Base-by-base conservation (phyloP, 176 grass and related monocot species). In the Ampelocalamus luodianensis region DNA sequence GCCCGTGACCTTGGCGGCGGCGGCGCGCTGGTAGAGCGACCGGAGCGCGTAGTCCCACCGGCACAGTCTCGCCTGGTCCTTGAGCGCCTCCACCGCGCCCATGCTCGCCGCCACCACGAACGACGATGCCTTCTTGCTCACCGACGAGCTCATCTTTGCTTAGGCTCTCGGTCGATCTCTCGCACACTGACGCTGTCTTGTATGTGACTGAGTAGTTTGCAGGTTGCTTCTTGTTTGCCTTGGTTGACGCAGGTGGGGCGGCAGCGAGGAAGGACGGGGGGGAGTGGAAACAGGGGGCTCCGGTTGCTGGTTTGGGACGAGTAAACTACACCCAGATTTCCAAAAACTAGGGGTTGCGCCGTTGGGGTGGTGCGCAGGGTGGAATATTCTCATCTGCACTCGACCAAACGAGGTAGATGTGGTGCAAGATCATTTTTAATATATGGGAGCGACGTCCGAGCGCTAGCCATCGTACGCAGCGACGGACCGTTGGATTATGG, bases 61-160 rank as follows among this genome's bases (percentile, higher is more conserved):
- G 82, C 88, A 95, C 38, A 95, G 78, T 13, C 93, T 88, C 6
- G 55, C 93, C 77, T 92, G 93, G 60, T 95, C 93, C 88, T 95
- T 92, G 82, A 95, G 90, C 60, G 90, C 90, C 85, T 95, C 93
- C 74, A 92, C 88, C 0, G 93, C 74, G 42, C 84, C 88, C 80
- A 95, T 90, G 87, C 78, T 90, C 68, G 85, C 82, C 15, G 93
- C 74, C 53, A 94, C 92, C 66, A 92, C 89, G 46, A 91, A 45
- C 40, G 90, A 91, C 74, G 84, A 78, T 17, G 79, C 83, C 50
- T 81, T 94, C 74, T 65, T 94, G 82, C 68, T 61, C 72, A 15
- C 24, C 9, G 75, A 66, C 53, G 40, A 75, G 51, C 78, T 69
- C 82, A 92, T 92, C 83, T 17, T 71, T 9, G 5, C 73, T 55